Evolutionary conservation across 306 rosid species (phyloP), one percentile per base, ranked within the genome.

Genomic region (Morella rubra): DNA sequence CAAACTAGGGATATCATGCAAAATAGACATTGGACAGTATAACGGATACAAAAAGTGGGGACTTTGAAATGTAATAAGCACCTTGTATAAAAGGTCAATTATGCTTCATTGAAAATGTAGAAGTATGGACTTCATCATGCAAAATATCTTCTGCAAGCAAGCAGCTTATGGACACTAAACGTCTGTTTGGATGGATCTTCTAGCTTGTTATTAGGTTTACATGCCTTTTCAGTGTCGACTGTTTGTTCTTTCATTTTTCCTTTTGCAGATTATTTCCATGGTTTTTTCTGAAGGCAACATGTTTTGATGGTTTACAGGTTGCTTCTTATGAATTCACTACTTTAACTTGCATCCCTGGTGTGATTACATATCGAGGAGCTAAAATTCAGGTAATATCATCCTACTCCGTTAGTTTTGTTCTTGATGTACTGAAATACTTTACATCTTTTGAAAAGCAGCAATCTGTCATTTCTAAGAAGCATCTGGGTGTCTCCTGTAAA

Each of bases 271-370:
- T 45, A 20, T 71, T 55, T 79, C 50, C 41, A 80, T 55, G 22
- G 58, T 7, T 12, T 73, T 80, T 75, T 32, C 37, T 84, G 80
- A 87, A 45, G 71, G 14, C 49, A 70, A 49, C 84, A 53, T 62
- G 46, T 20, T 76, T 67, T 49, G 77, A 71, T 85, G 51, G 60
- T 82, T 56, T 70, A 52, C 89, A 95, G 99, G 99, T 92, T 85
- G 99, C 99, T 79, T 95, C 97, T 40, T 95, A 95, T 81, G 99
- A 95, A 85, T 95, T 95, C 84, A 92, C 97, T 56, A 95, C 99
- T 72, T 84, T 95, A 69, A 92, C 99, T 80, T 95, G 99, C 89
- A 95, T 95, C 77, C 99, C 97, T 5, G 99, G 97, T 73, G 99
- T 95, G 81, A 95, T 95, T 19, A 75, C 83, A 44, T 95, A 95